Evolutionary conservation across 371 early-diverging fungal genomes (phyloP).

Genomic region (Mortierella polycephala): DNA sequence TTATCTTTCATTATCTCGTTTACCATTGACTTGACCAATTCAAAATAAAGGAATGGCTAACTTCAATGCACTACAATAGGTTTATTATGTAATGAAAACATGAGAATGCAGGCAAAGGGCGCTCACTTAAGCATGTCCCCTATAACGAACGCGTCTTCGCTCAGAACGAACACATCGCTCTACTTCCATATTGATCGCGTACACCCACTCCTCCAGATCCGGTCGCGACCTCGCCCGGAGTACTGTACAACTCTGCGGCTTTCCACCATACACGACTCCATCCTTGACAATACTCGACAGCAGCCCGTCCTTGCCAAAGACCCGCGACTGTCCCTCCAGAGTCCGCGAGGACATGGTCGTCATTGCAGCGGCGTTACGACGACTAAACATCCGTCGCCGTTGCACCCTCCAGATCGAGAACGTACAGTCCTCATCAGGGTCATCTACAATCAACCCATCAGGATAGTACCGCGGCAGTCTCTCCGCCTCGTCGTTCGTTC

Average conservation of each 20-base stretch:
- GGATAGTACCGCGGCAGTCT: constrained; percentile 59
- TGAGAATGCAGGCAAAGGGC: no score
- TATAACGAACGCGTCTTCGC: constrained; percentile 22
- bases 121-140: constrained; percentile 4
- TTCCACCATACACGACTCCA: constrained; percentile 40
- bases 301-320: constrained; percentile 44
- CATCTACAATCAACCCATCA: constrained; percentile 62
- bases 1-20: no score
- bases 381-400: constrained; percentile 55
- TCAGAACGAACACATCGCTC: constrained; percentile 48
- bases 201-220: constrained; percentile 56
- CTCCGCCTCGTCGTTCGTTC: constrained; percentile 40
- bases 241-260: constrained; percentile 29
- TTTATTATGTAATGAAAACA: no score
- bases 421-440: constrained; percentile 61
- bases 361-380: constrained; percentile 15
- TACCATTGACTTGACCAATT: no score
- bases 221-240: constrained; percentile 45
- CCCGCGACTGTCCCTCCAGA: constrained; percentile 20
- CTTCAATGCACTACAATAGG: no score
- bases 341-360: constrained; percentile 28
- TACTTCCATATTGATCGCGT: constrained; percentile 53
- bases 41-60: no score
- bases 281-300: constrained; percentile 41
- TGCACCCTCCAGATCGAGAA: constrained; percentile 70